Evolutionary conservation across 2,329 filamentous ascomycete species (phyloP).

Genomic region (Ophiostoma tasmaniense): DNA sequence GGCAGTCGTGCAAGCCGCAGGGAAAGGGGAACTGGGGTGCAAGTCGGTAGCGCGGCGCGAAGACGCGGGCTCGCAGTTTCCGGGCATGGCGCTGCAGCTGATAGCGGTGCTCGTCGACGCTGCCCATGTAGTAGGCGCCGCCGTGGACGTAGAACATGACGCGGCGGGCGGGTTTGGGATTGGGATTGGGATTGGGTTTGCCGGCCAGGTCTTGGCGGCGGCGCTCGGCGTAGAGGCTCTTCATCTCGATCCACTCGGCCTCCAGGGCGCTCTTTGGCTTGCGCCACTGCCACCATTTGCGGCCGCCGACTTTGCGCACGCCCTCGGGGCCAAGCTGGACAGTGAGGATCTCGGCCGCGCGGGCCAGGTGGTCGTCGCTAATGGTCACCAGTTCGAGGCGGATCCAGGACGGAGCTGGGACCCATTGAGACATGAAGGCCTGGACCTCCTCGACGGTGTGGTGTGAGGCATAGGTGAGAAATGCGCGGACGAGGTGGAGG

Average conservation of each 20-base stretch:
- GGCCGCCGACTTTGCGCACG: slow-evolving; percentile 66
- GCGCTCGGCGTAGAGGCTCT: slow-evolving; percentile 65
- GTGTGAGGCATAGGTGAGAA: slow-evolving; percentile 74
- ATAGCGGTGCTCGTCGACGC: slow-evolving; percentile 94
- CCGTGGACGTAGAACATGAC: slow-evolving; percentile 94
- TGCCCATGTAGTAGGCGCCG: slow-evolving; percentile 91
- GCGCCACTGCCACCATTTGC: slow-evolving; percentile 85
- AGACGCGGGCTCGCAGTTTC: slow-evolving; percentile 81
- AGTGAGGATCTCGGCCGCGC: slow-evolving; percentile 59
- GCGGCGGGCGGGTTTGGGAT: slow-evolving; percentile 33
- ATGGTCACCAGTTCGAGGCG: slow-evolving; percentile 64
- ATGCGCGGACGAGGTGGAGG: slow-evolving; percentile 75
- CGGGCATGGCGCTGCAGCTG: slow-evolving; percentile 93
- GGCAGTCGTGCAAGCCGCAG: slow-evolving; percentile 80
- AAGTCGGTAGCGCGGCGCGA: slow-evolving; percentile 80
- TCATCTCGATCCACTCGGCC: slow-evolving; percentile 97
- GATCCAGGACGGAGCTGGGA: slow-evolving; percentile 83
- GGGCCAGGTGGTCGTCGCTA: slow-evolving; percentile 51
- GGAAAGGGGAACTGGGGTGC: slow-evolving; percentile 94
- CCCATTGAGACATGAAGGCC: slow-evolving; percentile 83
- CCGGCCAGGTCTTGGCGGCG: slow-evolving; percentile 25
- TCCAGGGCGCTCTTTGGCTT: slow-evolving; percentile 56
- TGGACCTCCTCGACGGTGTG: slow-evolving; percentile 92
- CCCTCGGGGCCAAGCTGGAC: slow-evolving; percentile 72
- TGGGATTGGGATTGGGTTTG: no score